phyloP scores from a whole-genome alignment of 345 rosid species.

The Sapria himalayana region DNA sequence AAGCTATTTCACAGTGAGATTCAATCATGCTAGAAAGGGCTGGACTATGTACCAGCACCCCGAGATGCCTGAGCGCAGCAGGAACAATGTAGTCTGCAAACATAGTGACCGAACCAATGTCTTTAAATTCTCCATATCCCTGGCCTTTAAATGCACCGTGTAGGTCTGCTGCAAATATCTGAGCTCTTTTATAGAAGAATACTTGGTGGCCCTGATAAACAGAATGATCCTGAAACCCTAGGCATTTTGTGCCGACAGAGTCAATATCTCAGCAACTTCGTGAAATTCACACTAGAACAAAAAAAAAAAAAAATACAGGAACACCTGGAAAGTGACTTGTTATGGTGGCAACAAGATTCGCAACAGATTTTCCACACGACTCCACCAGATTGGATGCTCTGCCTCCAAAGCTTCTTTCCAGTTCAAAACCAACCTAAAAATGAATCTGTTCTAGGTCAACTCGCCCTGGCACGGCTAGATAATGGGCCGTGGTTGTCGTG shows the following conservation, averaged over 20 bases:
- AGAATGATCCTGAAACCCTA: conserved; percentile 64
- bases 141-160: conserved; percentile 73
- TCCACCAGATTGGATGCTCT: conserved; percentile 51
- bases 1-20: conserved; percentile 24
- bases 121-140: conserved; percentile 48
- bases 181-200: conserved; percentile 66
- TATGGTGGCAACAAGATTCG: conserved; percentile 46
- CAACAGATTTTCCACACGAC: conserved; percentile 51
- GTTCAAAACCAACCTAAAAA: conserved; percentile 53
- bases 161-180: conserved; percentile 61
- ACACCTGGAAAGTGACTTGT: conserved; percentile 55
- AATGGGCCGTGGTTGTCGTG: too few relatives aligned
- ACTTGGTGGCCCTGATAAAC: conserved; percentile 58
- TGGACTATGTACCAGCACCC: conserved; percentile 50
- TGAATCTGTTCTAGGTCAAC: too few relatives aligned
- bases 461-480: too few relatives aligned
- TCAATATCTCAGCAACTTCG: conserved; percentile 1
- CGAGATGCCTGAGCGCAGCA: conserved; percentile 55
- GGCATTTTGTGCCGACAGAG: conserved; percentile 4
- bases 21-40: conserved; percentile 26
- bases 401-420: conserved; percentile 48
- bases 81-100: conserved; percentile 75
- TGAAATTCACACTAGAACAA: not conserved
- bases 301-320: not conserved
- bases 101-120: conserved; percentile 44